These are phyloP conservation scores for Halenospora varia DNA, from an alignment of 495 filamentous ascomycete species.

Conservation along the genomic window DNA sequence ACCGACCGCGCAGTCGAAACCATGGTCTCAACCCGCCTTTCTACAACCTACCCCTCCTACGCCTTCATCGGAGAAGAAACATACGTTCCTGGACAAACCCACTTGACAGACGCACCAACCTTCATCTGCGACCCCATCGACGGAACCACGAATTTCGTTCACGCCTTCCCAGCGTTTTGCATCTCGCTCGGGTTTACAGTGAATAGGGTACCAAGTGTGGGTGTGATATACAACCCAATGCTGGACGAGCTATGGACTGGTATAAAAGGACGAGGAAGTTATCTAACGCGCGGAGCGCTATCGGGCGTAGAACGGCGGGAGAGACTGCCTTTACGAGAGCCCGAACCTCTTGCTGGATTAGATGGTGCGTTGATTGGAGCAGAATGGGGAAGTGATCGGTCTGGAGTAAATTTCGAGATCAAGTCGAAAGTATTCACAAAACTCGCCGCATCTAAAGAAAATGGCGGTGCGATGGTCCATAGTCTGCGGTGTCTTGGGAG, in stretches of 20 bases:
- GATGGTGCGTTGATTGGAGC: slow-evolving; percentile 60
- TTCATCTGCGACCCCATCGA: slow-evolving; percentile 91
- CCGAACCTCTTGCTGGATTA: slow-evolving; percentile 54
- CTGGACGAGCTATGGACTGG: slow-evolving; percentile 64
- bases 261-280: slow-evolving; percentile 66
- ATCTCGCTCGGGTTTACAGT: slow-evolving; percentile 77
- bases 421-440: slow-evolving; percentile 67
- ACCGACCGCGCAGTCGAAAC: slow-evolving; percentile 80
- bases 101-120: slow-evolving; percentile 65
- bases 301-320: no score
- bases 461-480: slow-evolving; percentile 84
- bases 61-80: slow-evolving; percentile 83
- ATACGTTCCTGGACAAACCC: slow-evolving; percentile 57
- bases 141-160: slow-evolving; percentile 86
- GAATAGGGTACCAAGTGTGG: slow-evolving; percentile 59
- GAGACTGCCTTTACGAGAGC: slow-evolving; percentile 38
- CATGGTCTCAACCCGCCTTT: slow-evolving; percentile 63
- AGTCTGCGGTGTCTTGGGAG: slow-evolving; percentile 68
- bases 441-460: slow-evolving; percentile 56
- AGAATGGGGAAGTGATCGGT: slow-evolving; percentile 76
- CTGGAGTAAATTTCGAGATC: slow-evolving; percentile 69
- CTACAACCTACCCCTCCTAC: slow-evolving; percentile 61
- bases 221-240: slow-evolving; percentile 84
- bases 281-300: slow-evolving; percentile 44
- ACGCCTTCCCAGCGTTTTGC: slow-evolving; percentile 73